Base-by-base conservation (phyloP, 2,329 filamentous ascomycete species). In the Trichoderma harzianum region DNA sequence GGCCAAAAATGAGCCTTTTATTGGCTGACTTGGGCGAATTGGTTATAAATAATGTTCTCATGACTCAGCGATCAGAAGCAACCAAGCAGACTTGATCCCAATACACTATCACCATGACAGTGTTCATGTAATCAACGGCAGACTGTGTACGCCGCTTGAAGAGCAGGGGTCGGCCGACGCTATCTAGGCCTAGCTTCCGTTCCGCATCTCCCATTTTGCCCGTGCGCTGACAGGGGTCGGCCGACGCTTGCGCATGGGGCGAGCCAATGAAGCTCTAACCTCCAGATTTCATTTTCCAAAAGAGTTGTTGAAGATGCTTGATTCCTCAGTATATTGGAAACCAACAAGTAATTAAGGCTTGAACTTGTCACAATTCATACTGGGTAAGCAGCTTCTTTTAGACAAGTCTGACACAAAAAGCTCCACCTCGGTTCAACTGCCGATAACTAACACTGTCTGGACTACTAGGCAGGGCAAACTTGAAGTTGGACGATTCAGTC, bases 151-250 rank as follows among this genome's bases (percentile, higher is more conserved):
- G 30, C 28, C 6, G 36, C 16, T 21, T 43, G 57, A 39, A 30
- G 21, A 43, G 36, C 66, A 69, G 36, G 66, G 66, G 26, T 34
- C 66, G 66, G 53, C 66, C 66, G 66, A 61, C 36, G n/a, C 65
- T 36, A 10, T 16, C 26, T 36, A 36, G 14, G 34, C 34, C 34
- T 68, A 68, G 65, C 65, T 57, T 43, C 51, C 53, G 65, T 18
- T 68, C 51, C 18, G 53, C n/a, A 61, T 61, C 34, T 61, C n/a
- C 28, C 55, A 14, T 24, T 32, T 32, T 36, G 26, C 28, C 34
- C 24, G 3, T 5, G 43, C 47, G 43, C 47, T 10, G 66, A 69
- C 55, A 51, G 66, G 66, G 66, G 18, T 69, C 66, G 66, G 55
- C 55, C 53, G 36, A 51, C 55, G 26, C 66, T 55, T 69, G 26